phyloP scores from a whole-genome alignment of 2,329 filamentous ascomycete species.

The Trichoderma endophyticum region DNA sequence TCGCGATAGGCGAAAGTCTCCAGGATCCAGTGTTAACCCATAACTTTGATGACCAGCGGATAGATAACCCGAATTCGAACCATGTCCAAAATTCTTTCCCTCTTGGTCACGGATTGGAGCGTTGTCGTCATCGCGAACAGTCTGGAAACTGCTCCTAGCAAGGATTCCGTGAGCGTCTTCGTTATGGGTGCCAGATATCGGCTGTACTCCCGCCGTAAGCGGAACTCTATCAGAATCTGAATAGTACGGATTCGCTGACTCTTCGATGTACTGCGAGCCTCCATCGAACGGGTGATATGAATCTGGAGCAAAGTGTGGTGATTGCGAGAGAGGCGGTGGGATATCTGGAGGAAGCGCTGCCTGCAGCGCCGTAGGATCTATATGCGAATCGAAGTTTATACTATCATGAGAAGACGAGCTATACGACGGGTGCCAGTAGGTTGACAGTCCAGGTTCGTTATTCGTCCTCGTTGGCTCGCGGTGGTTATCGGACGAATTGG shows the following conservation, averaged over 20 bases:
- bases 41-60: conserved; percentile 51
- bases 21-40: conserved; percentile 54
- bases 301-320: conserved; percentile 28
- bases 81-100: conserved; percentile 52
- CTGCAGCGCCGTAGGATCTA: conserved; percentile 52
- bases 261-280: conserved; percentile 35
- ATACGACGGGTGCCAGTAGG: conserved; percentile 53
- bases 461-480: conserved; percentile 20
- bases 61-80: conserved; percentile 57
- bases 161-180: conserved; percentile 40
- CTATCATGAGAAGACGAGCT: conserved; percentile 36
- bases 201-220: conserved; percentile 53
- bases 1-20: conserved; percentile 53
- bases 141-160: conserved; percentile 56
- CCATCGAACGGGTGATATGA: conserved; percentile 32
- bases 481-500: conserved; percentile 34
- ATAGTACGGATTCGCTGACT: conserved; percentile 34
- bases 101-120: conserved; percentile 49
- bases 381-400: conserved; percentile 45
- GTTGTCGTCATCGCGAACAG: conserved; percentile 53
- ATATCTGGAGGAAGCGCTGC: conserved; percentile 55
- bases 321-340: conserved; percentile 28
- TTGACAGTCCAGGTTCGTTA: conserved; percentile 44
- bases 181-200: conserved; percentile 50
- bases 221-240: conserved; percentile 59